Percentiles rank a stretch among this genome's conserved stretches.
These are phyloP conservation scores for Suaeda aralocaspica DNA, from an alignment of 148 eudicot genomes.

Conservation along the genomic window DNA sequence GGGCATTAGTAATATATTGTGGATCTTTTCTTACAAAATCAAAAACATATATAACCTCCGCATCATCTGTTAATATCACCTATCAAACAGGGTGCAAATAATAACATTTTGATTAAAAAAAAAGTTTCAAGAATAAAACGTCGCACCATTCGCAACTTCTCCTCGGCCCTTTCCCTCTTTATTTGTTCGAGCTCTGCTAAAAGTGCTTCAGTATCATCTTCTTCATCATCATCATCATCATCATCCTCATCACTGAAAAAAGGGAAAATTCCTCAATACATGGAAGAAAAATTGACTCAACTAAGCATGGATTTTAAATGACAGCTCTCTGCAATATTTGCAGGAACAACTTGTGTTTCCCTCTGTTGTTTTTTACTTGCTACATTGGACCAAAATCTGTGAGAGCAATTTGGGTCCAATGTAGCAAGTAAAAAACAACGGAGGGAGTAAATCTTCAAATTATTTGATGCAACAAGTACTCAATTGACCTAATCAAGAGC, in stretches of 20 bases:
- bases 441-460: too few relatives aligned
- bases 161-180: slow-evolving; percentile 92
- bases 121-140: background rate
- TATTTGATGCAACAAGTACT: background rate
- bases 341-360: background rate
- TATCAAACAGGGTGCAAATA: too few relatives aligned
- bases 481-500: background rate
- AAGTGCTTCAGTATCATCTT: slow-evolving; percentile 93
- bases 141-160: slow-evolving; percentile 64
- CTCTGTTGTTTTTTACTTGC: background rate
- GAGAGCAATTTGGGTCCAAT: too few relatives aligned
- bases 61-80: too few relatives aligned
- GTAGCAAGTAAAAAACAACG: too few relatives aligned
- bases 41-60: too few relatives aligned
- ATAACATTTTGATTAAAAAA: background rate
- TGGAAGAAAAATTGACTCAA: background rate
- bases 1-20: too few relatives aligned
- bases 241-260: slow-evolving; percentile 62
- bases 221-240: slow-evolving; percentile 88
- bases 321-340: background rate
- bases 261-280: background rate
- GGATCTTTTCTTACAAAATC: too few relatives aligned
- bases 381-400: too few relatives aligned
- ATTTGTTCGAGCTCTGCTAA: slow-evolving; percentile 86
- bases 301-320: too few relatives aligned